Evolutionary conservation across 768 basidiomycete genomes (phyloP).

Genomic region (Wakefieldia striispora): DNA sequence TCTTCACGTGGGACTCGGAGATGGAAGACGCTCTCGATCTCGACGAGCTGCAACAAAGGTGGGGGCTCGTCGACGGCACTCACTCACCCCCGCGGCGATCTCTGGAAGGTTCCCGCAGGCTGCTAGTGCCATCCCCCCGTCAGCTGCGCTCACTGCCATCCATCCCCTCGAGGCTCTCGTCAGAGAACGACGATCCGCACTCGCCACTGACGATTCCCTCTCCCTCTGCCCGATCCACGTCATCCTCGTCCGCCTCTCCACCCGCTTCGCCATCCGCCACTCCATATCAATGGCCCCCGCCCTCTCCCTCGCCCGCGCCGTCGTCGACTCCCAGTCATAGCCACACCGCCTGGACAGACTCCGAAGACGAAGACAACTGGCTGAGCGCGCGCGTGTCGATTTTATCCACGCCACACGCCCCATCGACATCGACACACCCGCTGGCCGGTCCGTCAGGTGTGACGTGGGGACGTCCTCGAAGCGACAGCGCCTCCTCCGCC

Average conservation of each 20-base stretch:
- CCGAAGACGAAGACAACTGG: conserved; percentile 15
- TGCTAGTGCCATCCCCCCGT: conserved; percentile 1
- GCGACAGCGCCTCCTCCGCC: conserved; percentile 10
- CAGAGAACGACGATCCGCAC: conserved; percentile 9
- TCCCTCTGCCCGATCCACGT: conserved; percentile 6
- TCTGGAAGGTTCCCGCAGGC: not conserved
- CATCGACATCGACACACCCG: no score
- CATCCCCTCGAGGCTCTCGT: conserved; percentile 22
- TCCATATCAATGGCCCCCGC: not conserved
- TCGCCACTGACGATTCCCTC: conserved; percentile 28
- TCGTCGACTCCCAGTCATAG: conserved; percentile 1
- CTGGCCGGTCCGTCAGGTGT: not conserved
- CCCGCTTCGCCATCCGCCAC: conserved; percentile 21
- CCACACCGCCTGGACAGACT: conserved; percentile 3
- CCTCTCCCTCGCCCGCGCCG: not conserved
- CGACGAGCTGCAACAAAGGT: not conserved
- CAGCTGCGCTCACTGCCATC: conserved; percentile 23
- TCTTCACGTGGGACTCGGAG: conserved; percentile 7
- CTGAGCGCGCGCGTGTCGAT: not conserved
- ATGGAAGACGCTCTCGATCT: conserved; percentile 6
- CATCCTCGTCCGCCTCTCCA: conserved; percentile 19
- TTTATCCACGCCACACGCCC: not conserved
- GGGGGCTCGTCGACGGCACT: not conserved
- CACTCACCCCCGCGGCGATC: not conserved
- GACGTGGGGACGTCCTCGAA: conserved; percentile 5